Evolutionary conservation across 2,329 filamentous ascomycete species (phyloP).

Genomic region (Aspergillus candidus): DNA sequence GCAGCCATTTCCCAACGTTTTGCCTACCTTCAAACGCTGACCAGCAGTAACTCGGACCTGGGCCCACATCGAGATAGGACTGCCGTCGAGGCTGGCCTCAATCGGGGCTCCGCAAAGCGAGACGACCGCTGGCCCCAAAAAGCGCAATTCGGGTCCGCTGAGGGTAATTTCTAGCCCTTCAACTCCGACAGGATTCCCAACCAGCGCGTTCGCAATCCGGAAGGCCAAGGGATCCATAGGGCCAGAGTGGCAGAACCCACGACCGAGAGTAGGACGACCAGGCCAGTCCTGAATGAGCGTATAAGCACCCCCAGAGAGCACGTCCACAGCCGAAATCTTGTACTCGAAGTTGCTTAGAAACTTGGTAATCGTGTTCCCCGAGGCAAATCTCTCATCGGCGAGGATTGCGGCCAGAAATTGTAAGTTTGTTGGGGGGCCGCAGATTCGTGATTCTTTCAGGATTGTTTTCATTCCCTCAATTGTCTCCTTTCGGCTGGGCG

Average conservation of each 20-base stretch:
- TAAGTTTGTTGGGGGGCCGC: slow-evolving; percentile 53
- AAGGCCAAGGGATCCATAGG: slow-evolving; percentile 58
- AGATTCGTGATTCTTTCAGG: slow-evolving; percentile 43
- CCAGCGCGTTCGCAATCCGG: slow-evolving; percentile 54
- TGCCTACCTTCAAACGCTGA: slow-evolving; percentile 51
- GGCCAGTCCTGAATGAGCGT: slow-evolving; percentile 56
- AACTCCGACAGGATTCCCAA: slow-evolving; percentile 48
- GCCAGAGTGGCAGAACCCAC: slow-evolving; percentile 54
- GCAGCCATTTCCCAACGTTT: slow-evolving; percentile 48
- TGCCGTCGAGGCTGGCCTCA: slow-evolving; percentile 47
- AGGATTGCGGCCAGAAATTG: slow-evolving; percentile 51
- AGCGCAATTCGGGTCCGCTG: slow-evolving; percentile 53
- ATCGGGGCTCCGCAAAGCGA: slow-evolving; percentile 54
- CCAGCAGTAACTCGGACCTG: slow-evolving; percentile 46
- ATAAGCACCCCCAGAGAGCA: slow-evolving; percentile 52
- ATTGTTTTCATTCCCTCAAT: slow-evolving; percentile 41
- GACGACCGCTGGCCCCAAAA: slow-evolving; percentile 50
- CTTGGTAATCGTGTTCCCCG: slow-evolving; percentile 52
- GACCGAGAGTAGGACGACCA: slow-evolving; percentile 50
- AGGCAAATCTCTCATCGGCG: slow-evolving; percentile 39
- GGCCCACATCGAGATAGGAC: slow-evolving; percentile 50
- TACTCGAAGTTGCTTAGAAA: slow-evolving; percentile 51
- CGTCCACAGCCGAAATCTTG: slow-evolving; percentile 48
- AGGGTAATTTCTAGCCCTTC: slow-evolving; percentile 58
- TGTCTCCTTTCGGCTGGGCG: slow-evolving; percentile 35